Percentiles rank a stretch among this genome's conserved stretches.
These are phyloP conservation scores for Kwoniella pini DNA, from an alignment of 768 basidiomycete genomes.

Conservation along the genomic window DNA sequence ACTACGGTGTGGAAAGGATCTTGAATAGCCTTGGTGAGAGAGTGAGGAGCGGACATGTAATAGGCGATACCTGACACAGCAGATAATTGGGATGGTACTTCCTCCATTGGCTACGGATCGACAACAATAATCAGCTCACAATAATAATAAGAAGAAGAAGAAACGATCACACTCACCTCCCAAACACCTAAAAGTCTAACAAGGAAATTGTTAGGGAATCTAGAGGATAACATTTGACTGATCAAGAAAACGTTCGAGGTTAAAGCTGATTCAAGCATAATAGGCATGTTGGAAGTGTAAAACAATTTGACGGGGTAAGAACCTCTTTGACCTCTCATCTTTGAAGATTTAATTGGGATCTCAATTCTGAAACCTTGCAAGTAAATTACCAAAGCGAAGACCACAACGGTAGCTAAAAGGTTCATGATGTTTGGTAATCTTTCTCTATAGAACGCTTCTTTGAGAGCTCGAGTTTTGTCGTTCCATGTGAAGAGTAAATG, in stretches of 20 bases:
- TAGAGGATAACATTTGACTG: conserved; percentile 87
- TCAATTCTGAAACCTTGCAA: conserved; percentile 98
- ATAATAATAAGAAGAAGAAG: background rate
- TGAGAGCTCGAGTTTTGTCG: conserved; percentile 93
- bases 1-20: conserved; percentile 92
- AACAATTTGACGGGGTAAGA: conserved; percentile 97
- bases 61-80: conserved; percentile 91
- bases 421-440: conserved; percentile 98
- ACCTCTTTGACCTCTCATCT: conserved; percentile 93
- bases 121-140: background rate
- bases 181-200: conserved; percentile 91
- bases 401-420: conserved; percentile 83
- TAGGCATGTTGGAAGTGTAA: conserved; percentile 99
- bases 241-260: conserved; percentile 94
- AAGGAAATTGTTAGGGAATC: conserved; percentile 89
- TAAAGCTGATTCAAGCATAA: conserved; percentile 95
- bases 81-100: conserved; percentile 78
- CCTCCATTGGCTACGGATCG: conserved; percentile 74
- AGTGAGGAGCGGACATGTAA: conserved; percentile 98
- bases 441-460: conserved; percentile 98
- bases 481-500: conserved; percentile 97
- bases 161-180: conserved; percentile 72
- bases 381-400: conserved; percentile 96
- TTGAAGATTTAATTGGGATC: conserved; percentile 95
- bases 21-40: conserved; percentile 76